Evolutionary conservation across 805 yeast species (phyloP).

Genomic region (Kodamaea kaohsiungensis): DNA sequence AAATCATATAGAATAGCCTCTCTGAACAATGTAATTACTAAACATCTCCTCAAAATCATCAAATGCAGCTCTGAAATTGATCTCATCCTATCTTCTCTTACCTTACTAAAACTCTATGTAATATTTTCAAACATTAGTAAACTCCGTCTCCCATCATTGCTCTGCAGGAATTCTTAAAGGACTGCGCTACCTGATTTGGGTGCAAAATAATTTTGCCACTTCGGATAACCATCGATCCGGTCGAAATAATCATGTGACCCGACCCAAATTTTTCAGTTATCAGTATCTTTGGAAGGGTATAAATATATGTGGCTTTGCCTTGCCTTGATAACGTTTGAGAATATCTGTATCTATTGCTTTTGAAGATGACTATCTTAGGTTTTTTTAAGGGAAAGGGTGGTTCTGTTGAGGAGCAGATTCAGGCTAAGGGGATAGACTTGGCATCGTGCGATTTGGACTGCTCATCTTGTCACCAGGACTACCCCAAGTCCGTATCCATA

Average conservation of each 20-base stretch:
- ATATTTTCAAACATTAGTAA: neutral
- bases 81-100: too few species aligned
- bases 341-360: neutral
- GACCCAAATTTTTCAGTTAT: neutral
- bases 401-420: constrained; percentile 3
- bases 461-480: constrained; percentile 51
- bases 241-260: neutral
- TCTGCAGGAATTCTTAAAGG: neutral
- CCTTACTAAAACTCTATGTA: neutral
- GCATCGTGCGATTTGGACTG: constrained; percentile 58
- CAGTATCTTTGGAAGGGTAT: neutral
- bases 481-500: constrained; percentile 52
- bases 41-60: too few species aligned
- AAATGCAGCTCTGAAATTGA: too few species aligned
- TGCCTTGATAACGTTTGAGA: neutral
- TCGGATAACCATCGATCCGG: neutral
- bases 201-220: neutral
- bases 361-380: constrained; percentile 3
- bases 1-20: too few species aligned
- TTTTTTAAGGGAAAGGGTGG: constrained; percentile 1
- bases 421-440: constrained; percentile 27
- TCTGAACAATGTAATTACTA: too few species aligned
- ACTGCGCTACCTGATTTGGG: too few species aligned
- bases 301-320: neutral
- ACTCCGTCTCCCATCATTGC: neutral